Conservation (phyloP, 805 yeast genomes). For the Sugiyamaella qingdaonensis region DNA sequence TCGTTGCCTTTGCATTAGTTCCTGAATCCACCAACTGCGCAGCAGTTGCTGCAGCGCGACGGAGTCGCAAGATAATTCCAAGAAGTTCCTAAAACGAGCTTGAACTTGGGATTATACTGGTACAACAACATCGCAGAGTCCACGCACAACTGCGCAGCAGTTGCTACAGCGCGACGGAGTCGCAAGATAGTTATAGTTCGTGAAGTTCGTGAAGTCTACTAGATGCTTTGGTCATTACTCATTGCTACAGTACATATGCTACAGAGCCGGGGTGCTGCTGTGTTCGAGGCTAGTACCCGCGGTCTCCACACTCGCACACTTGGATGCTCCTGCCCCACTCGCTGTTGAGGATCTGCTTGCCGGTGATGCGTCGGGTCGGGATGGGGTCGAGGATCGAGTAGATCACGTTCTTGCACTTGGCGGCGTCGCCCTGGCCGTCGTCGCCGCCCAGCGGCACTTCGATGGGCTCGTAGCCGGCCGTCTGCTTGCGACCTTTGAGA, state of each 20-base stretch:
- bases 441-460: slow-evolving; percentile 38
- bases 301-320: slow-evolving; percentile 68
- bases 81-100: too few relatives aligned
- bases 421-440: slow-evolving; percentile 55
- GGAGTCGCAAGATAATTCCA: too few relatives aligned
- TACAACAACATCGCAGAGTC: too few relatives aligned
- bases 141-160: too few relatives aligned
- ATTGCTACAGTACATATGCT: slow-evolving; percentile 1
- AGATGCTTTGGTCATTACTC: not conserved
- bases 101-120: too few relatives aligned
- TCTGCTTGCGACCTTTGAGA: slow-evolving; percentile 70
- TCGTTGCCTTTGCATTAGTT: too few relatives aligned
- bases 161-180: too few relatives aligned
- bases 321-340: slow-evolving; percentile 94
- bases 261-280: too few relatives aligned
- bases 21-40: too few relatives aligned
- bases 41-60: too few relatives aligned
- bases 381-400: slow-evolving; percentile 91
- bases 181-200: too few relatives aligned
- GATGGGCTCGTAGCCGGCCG: slow-evolving; percentile 87
- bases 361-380: slow-evolving; percentile 81
- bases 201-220: too few relatives aligned
- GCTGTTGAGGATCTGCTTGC: slow-evolving; percentile 79
- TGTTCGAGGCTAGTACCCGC: slow-evolving; percentile 26
- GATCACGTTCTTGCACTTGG: slow-evolving; percentile 87